Evolutionary conservation across 1,284 basidiomycete species (phyloP).

Genomic region (Tremellales sp.): DNA sequence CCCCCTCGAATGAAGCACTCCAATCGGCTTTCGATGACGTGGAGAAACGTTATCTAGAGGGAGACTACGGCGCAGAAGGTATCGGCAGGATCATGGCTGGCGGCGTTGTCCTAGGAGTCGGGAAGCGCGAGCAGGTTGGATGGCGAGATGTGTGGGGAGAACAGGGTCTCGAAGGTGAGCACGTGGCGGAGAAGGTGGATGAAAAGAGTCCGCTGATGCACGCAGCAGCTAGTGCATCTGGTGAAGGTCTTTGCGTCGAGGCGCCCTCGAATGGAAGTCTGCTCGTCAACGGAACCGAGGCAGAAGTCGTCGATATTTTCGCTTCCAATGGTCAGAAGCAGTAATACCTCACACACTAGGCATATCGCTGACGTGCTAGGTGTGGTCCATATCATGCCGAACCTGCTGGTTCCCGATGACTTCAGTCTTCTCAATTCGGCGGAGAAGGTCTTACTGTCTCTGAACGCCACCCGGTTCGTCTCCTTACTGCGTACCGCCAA

Average conservation of each 20-base stretch:
- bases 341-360: not conserved
- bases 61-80: conserved; percentile 74
- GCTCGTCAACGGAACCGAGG: conserved; percentile 59
- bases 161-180: conserved; percentile 21
- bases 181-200: not conserved
- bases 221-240: not conserved
- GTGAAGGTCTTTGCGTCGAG: conserved; percentile 7
- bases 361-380: conserved; percentile 48
- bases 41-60: conserved; percentile 79
- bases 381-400: conserved; percentile 83
- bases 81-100: conserved; percentile 69
- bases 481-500: conserved; percentile 77
- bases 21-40: conserved; percentile 58
- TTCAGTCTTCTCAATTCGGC: conserved; percentile 70
- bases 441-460: conserved; percentile 69
- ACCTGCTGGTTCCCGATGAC: conserved; percentile 71
- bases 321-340: conserved; percentile 77
- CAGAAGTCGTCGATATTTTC: conserved; percentile 73
- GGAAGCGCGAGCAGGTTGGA: conserved; percentile 25
- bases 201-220: not conserved
- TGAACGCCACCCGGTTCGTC: conserved; percentile 89
- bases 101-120: conserved; percentile 59
- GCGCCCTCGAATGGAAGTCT: conserved; percentile 54
- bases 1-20: conserved; percentile 81
- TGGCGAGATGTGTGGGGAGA: conserved; percentile 38